phyloP scores from a whole-genome alignment of 768 basidiomycete genomes.

The Podaxis sp. region DNA sequence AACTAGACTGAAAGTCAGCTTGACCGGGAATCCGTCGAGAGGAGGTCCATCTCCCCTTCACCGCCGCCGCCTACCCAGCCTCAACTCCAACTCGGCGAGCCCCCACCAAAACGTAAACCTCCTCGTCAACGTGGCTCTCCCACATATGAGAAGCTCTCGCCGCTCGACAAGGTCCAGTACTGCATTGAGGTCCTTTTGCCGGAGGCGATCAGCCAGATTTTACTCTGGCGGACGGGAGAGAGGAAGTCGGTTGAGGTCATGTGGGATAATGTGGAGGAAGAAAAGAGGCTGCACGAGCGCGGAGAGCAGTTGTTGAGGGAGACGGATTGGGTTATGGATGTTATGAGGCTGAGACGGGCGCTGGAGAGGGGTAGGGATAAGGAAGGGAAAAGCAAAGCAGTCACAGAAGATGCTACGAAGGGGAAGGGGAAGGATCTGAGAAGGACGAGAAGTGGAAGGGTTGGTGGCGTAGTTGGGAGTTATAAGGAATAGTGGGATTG shows the following conservation, averaged over 20 bases:
- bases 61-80: background rate
- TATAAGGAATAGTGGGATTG: conserved; percentile 2
- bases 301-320: conserved; percentile 45
- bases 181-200: conserved; percentile 68
- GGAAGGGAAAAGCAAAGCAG: conserved; percentile 9
- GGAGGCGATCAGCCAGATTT: conserved; percentile 65
- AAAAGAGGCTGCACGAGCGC: conserved; percentile 46
- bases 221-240: conserved; percentile 66
- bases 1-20: background rate
- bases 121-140: conserved; percentile 13
- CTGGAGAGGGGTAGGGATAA: conserved; percentile 13
- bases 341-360: conserved; percentile 40
- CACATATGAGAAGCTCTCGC: conserved; percentile 17
- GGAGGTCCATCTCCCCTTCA: background rate
- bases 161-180: conserved; percentile 58
- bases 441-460: conserved; percentile 8
- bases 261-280: conserved; percentile 38
- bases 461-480: conserved; percentile 8
- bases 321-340: conserved; percentile 68
- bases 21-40: background rate
- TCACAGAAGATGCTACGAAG: background rate
- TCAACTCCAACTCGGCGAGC: background rate
- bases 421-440: conserved; percentile 9
- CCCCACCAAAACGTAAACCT: background rate
- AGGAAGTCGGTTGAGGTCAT: conserved; percentile 49